Evolutionary conservation across 1,284 basidiomycete genomes (phyloP).

Genomic region (Jaminaea rosea): DNA sequence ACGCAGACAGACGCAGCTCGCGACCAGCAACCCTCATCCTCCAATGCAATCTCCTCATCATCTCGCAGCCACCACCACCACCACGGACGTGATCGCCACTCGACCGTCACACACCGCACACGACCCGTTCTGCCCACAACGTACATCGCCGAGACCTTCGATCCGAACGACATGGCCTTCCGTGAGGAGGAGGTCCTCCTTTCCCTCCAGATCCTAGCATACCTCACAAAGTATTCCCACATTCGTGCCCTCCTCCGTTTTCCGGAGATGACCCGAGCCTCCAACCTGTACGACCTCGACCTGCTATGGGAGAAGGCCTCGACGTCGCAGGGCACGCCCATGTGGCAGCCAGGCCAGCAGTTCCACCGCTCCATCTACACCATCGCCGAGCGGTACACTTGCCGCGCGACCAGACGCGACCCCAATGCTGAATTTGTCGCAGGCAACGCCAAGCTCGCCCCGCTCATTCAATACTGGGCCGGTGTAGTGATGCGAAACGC

Average conservation of each 20-base stretch:
- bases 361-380: conserved; percentile 49
- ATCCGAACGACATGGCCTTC: conserved; percentile 51
- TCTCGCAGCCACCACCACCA: conserved; percentile 14
- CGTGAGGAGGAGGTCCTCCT: conserved; percentile 90
- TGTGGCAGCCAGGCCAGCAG: background rate
- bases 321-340: conserved; percentile 5
- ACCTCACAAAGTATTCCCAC: conserved; percentile 94
- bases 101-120: background rate
- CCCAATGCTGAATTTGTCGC: conserved; percentile 43
- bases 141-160: conserved; percentile 1
- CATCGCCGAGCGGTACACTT: conserved; percentile 85
- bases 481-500: conserved; percentile 99
- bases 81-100: conserved; percentile 9
- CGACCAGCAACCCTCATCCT: too few relatives aligned
- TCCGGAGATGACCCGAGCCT: conserved; percentile 18
- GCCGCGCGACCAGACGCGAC: background rate
- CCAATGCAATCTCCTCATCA: too few relatives aligned
- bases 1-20: too few relatives aligned
- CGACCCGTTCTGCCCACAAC: background rate
- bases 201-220: conserved; percentile 83
- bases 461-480: conserved; percentile 97
- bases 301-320: conserved; percentile 20
- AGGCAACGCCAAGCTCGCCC: conserved; percentile 60
- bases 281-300: conserved; percentile 8
- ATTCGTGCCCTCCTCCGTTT: conserved; percentile 88